Evolutionary conservation across 2,329 filamentous ascomycete genomes (phyloP), one percentile per base, ranked within the genome.

Genomic region (Lecanicillium sp.): DNA sequence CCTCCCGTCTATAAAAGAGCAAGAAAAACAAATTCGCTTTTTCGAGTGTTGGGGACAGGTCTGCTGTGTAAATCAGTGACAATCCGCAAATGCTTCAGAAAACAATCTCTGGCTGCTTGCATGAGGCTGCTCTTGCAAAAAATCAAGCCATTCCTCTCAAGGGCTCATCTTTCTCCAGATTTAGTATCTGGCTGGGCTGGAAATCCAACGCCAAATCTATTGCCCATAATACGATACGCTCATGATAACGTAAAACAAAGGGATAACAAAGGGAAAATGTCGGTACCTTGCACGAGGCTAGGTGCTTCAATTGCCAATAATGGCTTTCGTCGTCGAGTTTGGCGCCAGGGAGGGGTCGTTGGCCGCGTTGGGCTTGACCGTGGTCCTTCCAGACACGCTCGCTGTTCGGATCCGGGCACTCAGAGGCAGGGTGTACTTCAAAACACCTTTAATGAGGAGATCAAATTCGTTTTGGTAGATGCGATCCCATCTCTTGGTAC

Each of bases 391-490:
- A 9, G 78, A 76, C 37, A 84, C 79, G 7, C 77, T 72, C 8
- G 78, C 77, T 54, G 76, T 83, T 53, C 79, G 71, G 30, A 81
- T 65, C 46, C 73, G 75, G 55, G 78, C 76, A 56, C 78, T 84
- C 44, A 84, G 67, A 3, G 81, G 81, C 27, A 84, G 69, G 24
- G 71, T 78, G 60, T 98, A 98, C 61, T 90, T 90, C 56, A 98
- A 74, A 12, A 93, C 86, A 19, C 93, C 93, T 57, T 93, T 84
- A 35, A 98, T 79, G 52, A 97, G 91, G 41, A 98, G 76, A 56
- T 96, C 89, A 57, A 97, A 98, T 37, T 91, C 87, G 64, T 96
- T 87, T 55, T 94, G 81, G 43, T 96, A 74, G 39, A 97, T 90
- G 51, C 83, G 79, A 62, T 95, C 89, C 93, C 93, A 98, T 11